These are phyloP conservation scores for Aspergillus terreus DNA, from an alignment of 2,329 filamentous ascomycete species.

Conservation along the genomic window DNA sequence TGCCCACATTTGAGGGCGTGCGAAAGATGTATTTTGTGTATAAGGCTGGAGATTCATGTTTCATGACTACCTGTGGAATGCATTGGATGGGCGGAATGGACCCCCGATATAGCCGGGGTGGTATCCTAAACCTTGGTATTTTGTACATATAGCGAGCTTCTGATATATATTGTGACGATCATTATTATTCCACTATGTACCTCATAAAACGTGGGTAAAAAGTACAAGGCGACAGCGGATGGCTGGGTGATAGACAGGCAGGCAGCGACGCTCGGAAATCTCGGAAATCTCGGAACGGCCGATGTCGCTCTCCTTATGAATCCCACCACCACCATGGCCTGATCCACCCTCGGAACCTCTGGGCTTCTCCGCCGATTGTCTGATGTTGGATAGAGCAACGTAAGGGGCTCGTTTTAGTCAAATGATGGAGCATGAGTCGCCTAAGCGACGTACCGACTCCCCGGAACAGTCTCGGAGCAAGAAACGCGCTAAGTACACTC, in stretches of 20 bases:
- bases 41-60: not conserved
- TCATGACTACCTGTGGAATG: conserved; percentile 1
- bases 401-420: not conserved
- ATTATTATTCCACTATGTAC: no score
- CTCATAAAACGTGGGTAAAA: no score
- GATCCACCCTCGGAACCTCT: conserved; percentile 3
- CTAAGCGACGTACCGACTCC: conserved; percentile 1
- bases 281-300: not conserved
- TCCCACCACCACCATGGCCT: not conserved
- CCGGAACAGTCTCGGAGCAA: conserved; percentile 20
- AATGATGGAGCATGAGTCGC: conserved; percentile 8
- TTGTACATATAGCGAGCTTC: no score
- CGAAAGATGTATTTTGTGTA: not conserved
- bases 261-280: not conserved
- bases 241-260: no score
- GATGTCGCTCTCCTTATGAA: not conserved
- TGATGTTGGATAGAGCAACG: not conserved
- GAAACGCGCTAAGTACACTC: conserved; percentile 35
- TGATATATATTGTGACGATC: no score
- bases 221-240: no score
- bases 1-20: conserved; percentile 23
- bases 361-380: not conserved
- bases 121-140: no score
- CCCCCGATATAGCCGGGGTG: no score
- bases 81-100: not conserved